phyloP scores from a whole-genome alignment of 1,284 basidiomycete genomes.

The Golubevia sp. region DNA sequence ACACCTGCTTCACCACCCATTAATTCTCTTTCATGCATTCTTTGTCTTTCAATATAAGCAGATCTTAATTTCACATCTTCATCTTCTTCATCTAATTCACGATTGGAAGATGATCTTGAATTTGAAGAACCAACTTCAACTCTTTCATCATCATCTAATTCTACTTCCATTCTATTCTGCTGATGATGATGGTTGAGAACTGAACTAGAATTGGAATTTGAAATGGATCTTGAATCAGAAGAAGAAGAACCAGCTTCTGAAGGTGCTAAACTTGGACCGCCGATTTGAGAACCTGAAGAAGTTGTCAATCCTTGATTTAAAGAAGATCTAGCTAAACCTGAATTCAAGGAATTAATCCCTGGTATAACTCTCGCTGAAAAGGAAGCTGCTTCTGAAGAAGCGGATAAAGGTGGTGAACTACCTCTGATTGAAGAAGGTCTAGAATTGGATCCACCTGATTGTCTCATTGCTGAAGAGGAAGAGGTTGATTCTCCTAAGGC shows the following conservation, averaged over 20 bases:
- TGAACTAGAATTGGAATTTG: background rate
- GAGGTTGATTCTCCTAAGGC: constrained; percentile 3
- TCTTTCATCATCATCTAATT: background rate
- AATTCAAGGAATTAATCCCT: background rate
- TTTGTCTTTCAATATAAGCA: constrained; percentile 43
- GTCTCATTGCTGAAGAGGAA: background rate
- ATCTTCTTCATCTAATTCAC: constrained; percentile 20
- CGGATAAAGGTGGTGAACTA: background rate
- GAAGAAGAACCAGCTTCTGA: background rate
- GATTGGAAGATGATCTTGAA: background rate
- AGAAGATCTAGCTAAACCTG: background rate
- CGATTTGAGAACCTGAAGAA: background rate
- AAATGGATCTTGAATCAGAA: background rate
- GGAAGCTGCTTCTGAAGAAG: background rate
- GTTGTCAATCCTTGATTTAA: background rate
- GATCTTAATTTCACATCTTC: constrained; percentile 29
- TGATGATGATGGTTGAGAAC: too few species aligned
- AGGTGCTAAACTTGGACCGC: background rate
- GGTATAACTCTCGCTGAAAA: background rate
- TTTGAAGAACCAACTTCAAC: background rate
- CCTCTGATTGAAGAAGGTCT: background rate
- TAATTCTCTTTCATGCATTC: constrained; percentile 46
- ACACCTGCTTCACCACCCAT: constrained; percentile 48
- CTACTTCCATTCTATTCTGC: background rate
- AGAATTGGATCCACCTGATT: background rate